phyloP scores from a whole-genome alignment of 106 monocot genomes.

The Dioscorea zingiberensis region DNA sequence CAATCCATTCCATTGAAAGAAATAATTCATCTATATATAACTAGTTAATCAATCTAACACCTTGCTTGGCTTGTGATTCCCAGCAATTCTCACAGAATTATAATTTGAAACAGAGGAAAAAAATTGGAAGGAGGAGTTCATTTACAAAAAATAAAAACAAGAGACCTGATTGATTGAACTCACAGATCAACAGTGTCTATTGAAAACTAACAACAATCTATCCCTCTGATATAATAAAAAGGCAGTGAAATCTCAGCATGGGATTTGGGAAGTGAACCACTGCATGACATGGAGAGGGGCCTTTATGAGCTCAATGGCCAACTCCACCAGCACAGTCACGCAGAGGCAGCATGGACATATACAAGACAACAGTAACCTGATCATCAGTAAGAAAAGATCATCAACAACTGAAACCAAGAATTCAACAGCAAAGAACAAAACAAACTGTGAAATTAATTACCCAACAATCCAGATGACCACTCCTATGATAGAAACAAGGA shows the following conservation, averaged over 20 bases:
- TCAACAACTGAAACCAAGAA: neutral
- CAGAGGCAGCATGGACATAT: conserved; percentile 96
- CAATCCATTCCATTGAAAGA: too few relatives aligned
- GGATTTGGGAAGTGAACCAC: conserved; percentile 82
- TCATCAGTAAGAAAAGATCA: neutral
- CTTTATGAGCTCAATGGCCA: conserved; percentile 92
- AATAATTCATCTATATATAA: too few relatives aligned
- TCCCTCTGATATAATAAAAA: too few relatives aligned
- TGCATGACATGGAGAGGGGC: conserved; percentile 87
- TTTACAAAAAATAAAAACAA: too few relatives aligned
- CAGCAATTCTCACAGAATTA: too few relatives aligned
- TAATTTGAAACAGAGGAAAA: too few relatives aligned
- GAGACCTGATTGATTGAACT: too few relatives aligned
- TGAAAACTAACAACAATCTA: too few relatives aligned
- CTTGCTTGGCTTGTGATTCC: too few relatives aligned
- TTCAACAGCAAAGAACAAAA: conserved; percentile 2
- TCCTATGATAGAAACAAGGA: conserved; percentile 64
- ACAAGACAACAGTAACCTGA: conserved; percentile 79
- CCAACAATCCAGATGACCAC: conserved; percentile 45
- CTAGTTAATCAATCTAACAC: too few relatives aligned
- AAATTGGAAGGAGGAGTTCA: too few relatives aligned
- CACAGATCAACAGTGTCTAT: too few relatives aligned
- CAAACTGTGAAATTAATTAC: conserved; percentile 2
- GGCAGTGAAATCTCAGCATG: conserved; percentile 20
- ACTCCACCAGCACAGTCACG: conserved; percentile 82